Percentiles rank a stretch among this genome's conserved stretches.
phyloP scores from a whole-genome alignment of 2,329 filamentous ascomycete genomes.

The Aspergillus latus region DNA sequence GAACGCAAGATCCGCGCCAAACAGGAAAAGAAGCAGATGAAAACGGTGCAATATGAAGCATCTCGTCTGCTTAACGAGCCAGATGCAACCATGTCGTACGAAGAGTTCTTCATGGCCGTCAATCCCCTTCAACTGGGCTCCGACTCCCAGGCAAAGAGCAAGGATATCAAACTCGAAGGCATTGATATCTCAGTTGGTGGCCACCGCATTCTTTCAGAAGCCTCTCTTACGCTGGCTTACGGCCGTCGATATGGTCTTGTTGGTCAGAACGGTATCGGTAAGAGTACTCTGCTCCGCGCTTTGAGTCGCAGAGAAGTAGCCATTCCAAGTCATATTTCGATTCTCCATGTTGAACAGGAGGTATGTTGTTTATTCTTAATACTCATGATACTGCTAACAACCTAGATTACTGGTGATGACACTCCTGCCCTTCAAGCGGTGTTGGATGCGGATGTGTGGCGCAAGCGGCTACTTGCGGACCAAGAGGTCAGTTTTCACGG shows the following conservation, averaged over 20 bases:
- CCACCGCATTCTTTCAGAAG: slow-evolving; percentile 84
- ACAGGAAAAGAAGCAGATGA: slow-evolving; percentile 97
- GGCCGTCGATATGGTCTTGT: slow-evolving; percentile 94
- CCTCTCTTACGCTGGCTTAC: slow-evolving; percentile 84
- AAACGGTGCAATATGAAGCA: slow-evolving; percentile 96
- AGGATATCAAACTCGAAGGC: slow-evolving; percentile 97
- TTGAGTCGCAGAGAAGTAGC: slow-evolving; percentile 89
- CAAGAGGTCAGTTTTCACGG: slow-evolving; percentile 64
- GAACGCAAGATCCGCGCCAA: slow-evolving; percentile 97
- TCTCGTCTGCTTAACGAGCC: slow-evolving; percentile 83
- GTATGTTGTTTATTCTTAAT: slow-evolving; percentile 48
- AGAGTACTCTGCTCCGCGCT: slow-evolving; percentile 89
- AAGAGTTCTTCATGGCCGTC: slow-evolving; percentile 99
- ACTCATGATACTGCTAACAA: slow-evolving; percentile 23
- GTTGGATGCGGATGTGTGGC: slow-evolving; percentile 95
- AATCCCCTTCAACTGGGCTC: slow-evolving; percentile 88
- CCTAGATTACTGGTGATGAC: slow-evolving; percentile 86
- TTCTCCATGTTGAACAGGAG: slow-evolving; percentile 98
- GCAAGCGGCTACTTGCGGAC: slow-evolving; percentile 88
- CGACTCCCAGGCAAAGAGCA: slow-evolving; percentile 76
- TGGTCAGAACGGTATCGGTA: slow-evolving; percentile 98
- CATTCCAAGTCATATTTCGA: slow-evolving; percentile 96
- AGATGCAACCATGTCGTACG: slow-evolving; percentile 84
- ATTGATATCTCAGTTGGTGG: slow-evolving; percentile 93
- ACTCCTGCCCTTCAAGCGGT: slow-evolving; percentile 93